phyloP scores from a whole-genome alignment of 176 grass and related monocot species.

The Hordeum vulgare region MorexV3_pseudomolecules_assembly NC_058521.1:561569992-561570491 shows the following conservation, averaged over 20 bases:
- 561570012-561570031: conserved; percentile 50
- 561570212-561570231: not conserved
- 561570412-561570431: not conserved
- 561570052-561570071: conserved; percentile 86
- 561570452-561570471: not conserved
- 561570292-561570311: conserved; percentile 94
- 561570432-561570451: not conserved
- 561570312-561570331: conserved; percentile 18
- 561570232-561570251: not conserved
- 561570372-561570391: not conserved
- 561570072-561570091: conserved; percentile 88
- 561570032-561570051: conserved; percentile 95
- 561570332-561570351: not conserved
- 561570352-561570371: not conserved
- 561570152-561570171: conserved; percentile 73
- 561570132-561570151: conserved; percentile 97
- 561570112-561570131: conserved; percentile 99
- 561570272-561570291: conserved; percentile 99
- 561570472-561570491: not conserved
- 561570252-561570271: conserved; percentile 47
- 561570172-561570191: conserved; percentile 10
- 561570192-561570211: not conserved
- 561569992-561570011: not conserved
- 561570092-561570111: conserved; percentile 86
- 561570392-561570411: not conserved